These are phyloP conservation scores for Pyrenophora seminiperda DNA, from an alignment of 2,329 filamentous ascomycete species.

Conservation along the genomic window DNA sequence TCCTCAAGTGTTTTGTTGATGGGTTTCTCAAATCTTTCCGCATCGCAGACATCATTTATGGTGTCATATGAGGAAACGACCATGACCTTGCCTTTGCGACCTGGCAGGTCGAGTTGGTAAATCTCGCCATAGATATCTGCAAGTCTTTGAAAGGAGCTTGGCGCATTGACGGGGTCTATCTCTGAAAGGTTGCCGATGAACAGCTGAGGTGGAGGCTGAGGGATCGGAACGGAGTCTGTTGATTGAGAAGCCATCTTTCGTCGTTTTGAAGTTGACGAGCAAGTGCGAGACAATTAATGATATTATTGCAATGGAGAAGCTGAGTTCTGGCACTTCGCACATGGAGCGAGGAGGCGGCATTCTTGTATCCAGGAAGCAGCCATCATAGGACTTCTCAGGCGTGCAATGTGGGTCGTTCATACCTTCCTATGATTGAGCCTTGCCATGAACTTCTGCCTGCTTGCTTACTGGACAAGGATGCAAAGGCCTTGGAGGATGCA, in stretches of 20 bases:
- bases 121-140: constrained; percentile 15
- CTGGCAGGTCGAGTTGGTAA: constrained; percentile 7
- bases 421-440: background rate
- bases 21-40: constrained; percentile 8
- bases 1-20: constrained; percentile 12
- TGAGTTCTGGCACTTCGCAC: background rate
- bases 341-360: background rate
- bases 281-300: background rate
- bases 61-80: constrained; percentile 13
- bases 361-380: constrained; percentile 2
- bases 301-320: background rate
- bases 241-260: constrained; percentile 5
- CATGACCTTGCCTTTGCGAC: constrained; percentile 7
- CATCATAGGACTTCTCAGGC: constrained; percentile 1
- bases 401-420: background rate
- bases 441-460: constrained; percentile 3
- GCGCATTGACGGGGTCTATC: constrained; percentile 7
- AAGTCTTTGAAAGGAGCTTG: constrained; percentile 6
- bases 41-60: constrained; percentile 11
- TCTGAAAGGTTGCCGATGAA: constrained; percentile 9
- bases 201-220: constrained; percentile 8
- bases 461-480: constrained; percentile 8
- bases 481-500: background rate
- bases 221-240: constrained; percentile 8
- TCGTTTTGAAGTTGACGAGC: background rate